phyloP scores from a whole-genome alignment of 2,329 filamentous ascomycete species.

The Teratosphaeria pseudoeucalypti region DNA sequence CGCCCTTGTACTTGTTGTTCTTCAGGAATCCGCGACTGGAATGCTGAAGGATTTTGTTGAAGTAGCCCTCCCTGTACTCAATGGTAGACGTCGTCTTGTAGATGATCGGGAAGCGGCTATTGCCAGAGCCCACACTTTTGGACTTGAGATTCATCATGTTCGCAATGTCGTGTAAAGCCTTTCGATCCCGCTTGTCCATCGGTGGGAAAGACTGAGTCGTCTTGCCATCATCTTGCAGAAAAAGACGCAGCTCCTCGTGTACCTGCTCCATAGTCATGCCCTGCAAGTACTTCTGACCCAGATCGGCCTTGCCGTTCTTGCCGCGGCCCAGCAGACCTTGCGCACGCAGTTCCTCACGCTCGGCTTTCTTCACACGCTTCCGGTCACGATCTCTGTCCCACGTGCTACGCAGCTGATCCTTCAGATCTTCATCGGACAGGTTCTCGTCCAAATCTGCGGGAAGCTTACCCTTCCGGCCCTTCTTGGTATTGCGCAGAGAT shows the following conservation, averaged over 20 bases:
- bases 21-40: slow-evolving; percentile 43
- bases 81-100: slow-evolving; percentile 62
- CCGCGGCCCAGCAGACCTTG: slow-evolving; percentile 30
- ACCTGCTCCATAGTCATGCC: slow-evolving; percentile 64
- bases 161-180: slow-evolving; percentile 69
- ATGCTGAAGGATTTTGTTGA: slow-evolving; percentile 31
- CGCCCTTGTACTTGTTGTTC: slow-evolving; percentile 9
- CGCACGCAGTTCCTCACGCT: slow-evolving; percentile 36
- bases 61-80: slow-evolving; percentile 45
- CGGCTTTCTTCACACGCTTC: slow-evolving; percentile 37
- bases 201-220: slow-evolving; percentile 66
- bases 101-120: slow-evolving; percentile 64
- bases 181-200: slow-evolving; percentile 69
- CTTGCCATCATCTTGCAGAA: slow-evolving; percentile 53
- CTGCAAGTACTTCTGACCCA: slow-evolving; percentile 60
- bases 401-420: slow-evolving; percentile 27
- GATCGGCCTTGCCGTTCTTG: slow-evolving; percentile 32
- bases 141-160: slow-evolving; percentile 68
- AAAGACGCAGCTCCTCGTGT: slow-evolving; percentile 59
- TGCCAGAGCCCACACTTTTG: slow-evolving; percentile 66
- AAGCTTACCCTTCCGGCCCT: slow-evolving; percentile 44
- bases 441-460: slow-evolving; percentile 25
- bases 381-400: slow-evolving; percentile 37
- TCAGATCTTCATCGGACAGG: slow-evolving; percentile 35
- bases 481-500: slow-evolving; percentile 55